Conservation (phyloP, 306 rosid genomes). For the Erythrophleum fordii region DNA sequence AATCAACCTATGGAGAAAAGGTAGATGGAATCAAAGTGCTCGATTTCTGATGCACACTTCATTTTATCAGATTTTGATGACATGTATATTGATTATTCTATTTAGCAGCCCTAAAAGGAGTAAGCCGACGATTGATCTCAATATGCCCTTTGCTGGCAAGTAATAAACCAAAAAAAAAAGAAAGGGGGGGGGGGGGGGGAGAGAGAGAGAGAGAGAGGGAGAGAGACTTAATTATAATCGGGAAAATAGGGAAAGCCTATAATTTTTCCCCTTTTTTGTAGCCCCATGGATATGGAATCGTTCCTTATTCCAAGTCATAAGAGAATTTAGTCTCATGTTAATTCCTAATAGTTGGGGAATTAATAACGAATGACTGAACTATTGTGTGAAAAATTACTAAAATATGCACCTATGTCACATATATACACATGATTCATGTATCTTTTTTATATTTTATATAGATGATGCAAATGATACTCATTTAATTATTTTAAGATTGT, state of each 20-base stretch:
- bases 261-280: background rate
- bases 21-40: background rate
- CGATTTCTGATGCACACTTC: conserved; percentile 12
- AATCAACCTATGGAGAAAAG: background rate
- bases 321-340: background rate
- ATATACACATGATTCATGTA: background rate
- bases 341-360: background rate
- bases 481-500: background rate
- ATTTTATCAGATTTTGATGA: conserved; percentile 38
- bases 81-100: conserved; percentile 6
- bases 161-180: background rate
- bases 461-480: background rate
- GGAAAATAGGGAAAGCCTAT: background rate
- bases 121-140: conserved; percentile 7
- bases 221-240: background rate
- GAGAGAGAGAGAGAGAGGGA: background rate
- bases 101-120: conserved; percentile 32
- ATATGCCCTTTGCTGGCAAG: background rate
- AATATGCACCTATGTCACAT: background rate
- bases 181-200: too few relatives aligned
- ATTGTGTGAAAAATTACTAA: background rate
- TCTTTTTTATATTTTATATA: background rate
- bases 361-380: background rate
- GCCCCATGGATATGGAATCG: background rate
- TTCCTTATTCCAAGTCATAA: background rate